These are phyloP conservation scores for Backusella liffmaniae DNA, from an alignment of 192 early-diverging fungal genomes.

Conservation along the genomic window DNA sequence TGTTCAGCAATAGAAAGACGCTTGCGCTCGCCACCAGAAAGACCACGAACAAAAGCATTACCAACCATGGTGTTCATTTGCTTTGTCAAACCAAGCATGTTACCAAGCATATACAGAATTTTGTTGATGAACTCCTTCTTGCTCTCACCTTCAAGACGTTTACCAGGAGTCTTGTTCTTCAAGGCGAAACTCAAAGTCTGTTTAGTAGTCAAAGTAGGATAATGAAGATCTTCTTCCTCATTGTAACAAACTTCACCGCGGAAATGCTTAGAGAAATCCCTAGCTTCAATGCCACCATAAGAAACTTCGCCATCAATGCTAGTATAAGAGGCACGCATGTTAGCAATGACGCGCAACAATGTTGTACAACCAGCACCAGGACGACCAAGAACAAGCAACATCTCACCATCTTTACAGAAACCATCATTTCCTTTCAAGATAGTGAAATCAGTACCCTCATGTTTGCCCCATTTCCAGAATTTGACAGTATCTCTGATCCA, in stretches of 20 bases:
- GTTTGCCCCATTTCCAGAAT: slow-evolving; percentile 25
- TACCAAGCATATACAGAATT: slow-evolving; percentile 51
- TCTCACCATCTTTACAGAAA: slow-evolving; percentile 73
- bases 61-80: slow-evolving; percentile 65
- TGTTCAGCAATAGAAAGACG: slow-evolving; percentile 79
- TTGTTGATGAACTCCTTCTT: slow-evolving; percentile 31
- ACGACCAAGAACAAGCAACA: slow-evolving; percentile 67
- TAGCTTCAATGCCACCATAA: slow-evolving; percentile 66
- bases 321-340: slow-evolving; percentile 46
- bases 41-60: slow-evolving; percentile 70
- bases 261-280: slow-evolving; percentile 58
- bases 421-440: slow-evolving; percentile 66
- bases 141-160: slow-evolving; percentile 39
- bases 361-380: slow-evolving; percentile 72
- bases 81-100: slow-evolving; percentile 57
- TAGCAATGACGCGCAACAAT: slow-evolving; percentile 59
- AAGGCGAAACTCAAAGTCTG: slow-evolving; percentile 77
- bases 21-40: slow-evolving; percentile 74
- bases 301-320: slow-evolving; percentile 56
- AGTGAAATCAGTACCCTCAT: slow-evolving; percentile 27
- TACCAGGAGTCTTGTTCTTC: slow-evolving; percentile 66
- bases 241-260: slow-evolving; percentile 78
- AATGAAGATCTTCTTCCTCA: slow-evolving; percentile 61
- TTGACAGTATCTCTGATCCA: slow-evolving; percentile 18
- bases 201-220: slow-evolving; percentile 73